These are phyloP conservation scores for Simmondsia chinensis DNA, from an alignment of 148 eudicot species.

Conservation along the genomic window DNA sequence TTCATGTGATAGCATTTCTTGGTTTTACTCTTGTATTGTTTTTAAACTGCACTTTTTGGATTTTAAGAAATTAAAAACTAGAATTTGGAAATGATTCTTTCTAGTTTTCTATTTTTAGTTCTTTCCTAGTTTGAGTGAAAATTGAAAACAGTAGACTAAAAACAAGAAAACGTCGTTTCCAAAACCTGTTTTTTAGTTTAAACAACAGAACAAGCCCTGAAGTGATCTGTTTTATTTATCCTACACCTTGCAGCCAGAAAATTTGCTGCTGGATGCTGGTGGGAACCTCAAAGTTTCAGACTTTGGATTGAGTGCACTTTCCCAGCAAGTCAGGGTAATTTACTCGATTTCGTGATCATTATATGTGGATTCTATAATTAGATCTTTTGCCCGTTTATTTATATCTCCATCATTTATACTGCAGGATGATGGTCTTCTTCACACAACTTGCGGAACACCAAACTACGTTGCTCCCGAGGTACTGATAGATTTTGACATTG, in stretches of 20 bases:
- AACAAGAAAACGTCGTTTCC: no score
- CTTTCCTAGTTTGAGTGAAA: no score
- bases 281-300: slow-evolving; percentile 97
- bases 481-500: background rate
- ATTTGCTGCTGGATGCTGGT: slow-evolving; percentile 62
- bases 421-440: slow-evolving; percentile 96
- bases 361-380: background rate
- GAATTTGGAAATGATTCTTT: no score
- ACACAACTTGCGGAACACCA: slow-evolving; percentile 98
- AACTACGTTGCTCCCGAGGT: slow-evolving; percentile 99
- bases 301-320: slow-evolving; percentile 95
- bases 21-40: no score
- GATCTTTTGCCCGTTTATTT: background rate
- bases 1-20: no score
- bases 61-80: no score
- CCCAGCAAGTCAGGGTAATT: slow-evolving; percentile 86
- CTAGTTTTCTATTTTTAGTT: no score
- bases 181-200: no score
- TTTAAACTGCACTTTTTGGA: no score
- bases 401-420: slow-evolving; percentile 4
- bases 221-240: no score
- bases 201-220: no score
- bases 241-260: slow-evolving; percentile 64
- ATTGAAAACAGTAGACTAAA: no score
- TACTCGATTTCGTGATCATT: background rate